Base-by-base conservation (phyloP, 768 basidiomycete genomes). In the Termitomyces sp. region DNA sequence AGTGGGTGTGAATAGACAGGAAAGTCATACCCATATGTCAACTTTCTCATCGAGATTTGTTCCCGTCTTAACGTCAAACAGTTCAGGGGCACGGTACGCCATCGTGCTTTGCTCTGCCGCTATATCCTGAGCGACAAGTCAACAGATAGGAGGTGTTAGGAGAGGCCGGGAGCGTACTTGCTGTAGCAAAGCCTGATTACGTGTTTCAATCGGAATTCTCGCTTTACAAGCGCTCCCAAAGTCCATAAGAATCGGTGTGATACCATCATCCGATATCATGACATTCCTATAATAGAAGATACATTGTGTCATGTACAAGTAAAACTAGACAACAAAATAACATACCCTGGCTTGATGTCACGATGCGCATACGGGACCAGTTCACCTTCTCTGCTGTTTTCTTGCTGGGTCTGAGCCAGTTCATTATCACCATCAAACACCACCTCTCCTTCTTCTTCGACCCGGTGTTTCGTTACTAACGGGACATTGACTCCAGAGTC, bases 31-130 rank as follows among this genome's bases (percentile, higher is more conserved):
- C 94, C 94, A 97, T 32, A 97, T 93, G 66, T 97, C 94, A 11
- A 97, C 94, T 65, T 93, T 95, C 73, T 98, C 96, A 62, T 97
- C 92, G 8, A 98, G 71, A 0, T 76, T 82, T 40, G 80, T 74
- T 22, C 91, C 92, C 5, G 94, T 98, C 68, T 96, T 96, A 54
- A 97, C 95, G 63, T 99, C 97, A 66, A 98, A 99, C 21, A 99
- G 76, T 66, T 99, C 97, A 0, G 97, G 97, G 2, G 97, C 95
- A 19, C 97, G 86, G 64, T 96, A 99, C 0, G 97, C 91, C 97
- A 99, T 98, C 12, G 94, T 93, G 61, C 93, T 96, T 69, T 96
- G 95, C 70, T 99, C 97, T 17, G 93, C 93, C 2, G 97, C 97
- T 59, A 96, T 84, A 68, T 99, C 97, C 82, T 90, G 19, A 56